phyloP scores from a whole-genome alignment of 768 basidiomycete genomes.

The Russula sp. region DNA sequence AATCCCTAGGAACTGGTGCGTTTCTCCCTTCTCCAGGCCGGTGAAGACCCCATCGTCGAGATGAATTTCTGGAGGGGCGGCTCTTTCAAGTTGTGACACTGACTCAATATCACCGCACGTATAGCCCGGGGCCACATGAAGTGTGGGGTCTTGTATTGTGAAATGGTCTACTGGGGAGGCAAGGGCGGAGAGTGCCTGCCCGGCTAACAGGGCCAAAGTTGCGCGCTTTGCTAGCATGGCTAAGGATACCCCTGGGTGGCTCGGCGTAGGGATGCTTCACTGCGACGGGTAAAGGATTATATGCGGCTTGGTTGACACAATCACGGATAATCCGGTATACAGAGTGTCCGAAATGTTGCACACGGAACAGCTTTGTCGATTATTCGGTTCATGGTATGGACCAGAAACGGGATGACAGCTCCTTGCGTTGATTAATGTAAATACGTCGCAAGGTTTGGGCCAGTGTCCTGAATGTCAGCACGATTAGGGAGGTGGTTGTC shows the following conservation, averaged over 20 bases:
- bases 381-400: slow-evolving; percentile 11
- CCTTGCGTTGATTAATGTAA: neutral
- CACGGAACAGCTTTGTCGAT: neutral
- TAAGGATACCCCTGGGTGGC: neutral
- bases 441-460: neutral
- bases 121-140: neutral
- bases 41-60: slow-evolving; percentile 31
- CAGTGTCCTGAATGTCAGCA: neutral
- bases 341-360: neutral
- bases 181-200: slow-evolving; percentile 6
- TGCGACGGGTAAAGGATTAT: neutral
- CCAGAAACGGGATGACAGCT: neutral
- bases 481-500: neutral
- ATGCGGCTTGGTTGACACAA: slow-evolving; percentile 9
- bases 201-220: slow-evolving; percentile 5
- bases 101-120: neutral
- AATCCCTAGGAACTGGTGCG: slow-evolving; percentile 35
- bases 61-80: slow-evolving; percentile 19
- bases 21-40: slow-evolving; percentile 27
- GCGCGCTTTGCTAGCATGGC: slow-evolving; percentile 3
- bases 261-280: neutral
- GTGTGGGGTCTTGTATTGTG: neutral
- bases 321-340: neutral
- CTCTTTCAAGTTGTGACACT: neutral
- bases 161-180: neutral